phyloP scores from a whole-genome alignment of 1,284 basidiomycete genomes.

The Leccinum subrobustum region DNA sequence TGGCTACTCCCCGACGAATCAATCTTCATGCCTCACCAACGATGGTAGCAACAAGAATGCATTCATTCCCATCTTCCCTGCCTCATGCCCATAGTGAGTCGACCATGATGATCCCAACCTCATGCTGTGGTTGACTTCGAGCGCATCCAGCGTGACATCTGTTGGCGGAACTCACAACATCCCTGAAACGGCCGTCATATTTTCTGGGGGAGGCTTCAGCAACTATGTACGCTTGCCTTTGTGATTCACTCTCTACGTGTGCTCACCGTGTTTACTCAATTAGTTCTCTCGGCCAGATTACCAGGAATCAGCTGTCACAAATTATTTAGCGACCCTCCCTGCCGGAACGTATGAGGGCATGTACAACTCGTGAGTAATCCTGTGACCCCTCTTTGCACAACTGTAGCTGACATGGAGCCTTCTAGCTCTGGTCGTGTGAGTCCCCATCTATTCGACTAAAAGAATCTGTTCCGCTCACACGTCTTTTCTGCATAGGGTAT shows the following conservation, averaged over 20 bases:
- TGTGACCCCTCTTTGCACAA: neutral
- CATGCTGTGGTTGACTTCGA: neutral
- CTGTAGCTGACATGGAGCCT: neutral
- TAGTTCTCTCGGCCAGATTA: constrained; percentile 26
- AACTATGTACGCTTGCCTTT: constrained; percentile 24
- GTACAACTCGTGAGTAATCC: constrained; percentile 50
- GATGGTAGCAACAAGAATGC: constrained; percentile 50
- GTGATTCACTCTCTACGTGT: neutral
- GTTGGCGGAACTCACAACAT: constrained; percentile 60
- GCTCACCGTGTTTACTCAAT: neutral
- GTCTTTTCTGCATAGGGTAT: constrained; percentile 36
- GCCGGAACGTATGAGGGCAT: constrained; percentile 53
- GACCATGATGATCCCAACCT: neutral
- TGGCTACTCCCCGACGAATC: constrained; percentile 42
- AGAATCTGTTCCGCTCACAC: constrained; percentile 23
- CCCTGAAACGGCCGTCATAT: constrained; percentile 54
- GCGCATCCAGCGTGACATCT: constrained; percentile 45
- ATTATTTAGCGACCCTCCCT: constrained; percentile 46
- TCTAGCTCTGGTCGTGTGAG: constrained; percentile 36
- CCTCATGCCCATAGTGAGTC: constrained; percentile 42
- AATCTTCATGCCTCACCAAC: constrained; percentile 54
- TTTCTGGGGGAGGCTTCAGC: constrained; percentile 69
- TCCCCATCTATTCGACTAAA: constrained; percentile 24
- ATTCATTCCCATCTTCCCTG: constrained; percentile 62
- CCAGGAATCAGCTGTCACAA: constrained; percentile 8